A percentile compares a stretch with the other conserved stretches of the same genome.
These are phyloP conservation scores for Solanum paucissectum DNA, from an alignment of 257 asterid species.

Conservation along the genomic window DNA sequence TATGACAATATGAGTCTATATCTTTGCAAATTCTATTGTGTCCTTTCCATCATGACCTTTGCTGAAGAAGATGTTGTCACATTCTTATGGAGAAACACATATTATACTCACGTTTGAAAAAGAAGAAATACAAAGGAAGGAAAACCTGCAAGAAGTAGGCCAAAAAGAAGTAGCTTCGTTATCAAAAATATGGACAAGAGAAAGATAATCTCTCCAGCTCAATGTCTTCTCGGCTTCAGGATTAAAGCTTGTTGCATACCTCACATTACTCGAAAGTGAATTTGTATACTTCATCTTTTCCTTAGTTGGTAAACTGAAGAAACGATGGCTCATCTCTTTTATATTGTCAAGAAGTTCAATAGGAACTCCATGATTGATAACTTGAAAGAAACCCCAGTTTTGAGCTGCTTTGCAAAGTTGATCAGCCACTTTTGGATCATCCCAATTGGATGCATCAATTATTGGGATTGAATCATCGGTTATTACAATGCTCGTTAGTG, in stretches of 20 bases:
- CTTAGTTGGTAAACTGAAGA: constrained; percentile 11
- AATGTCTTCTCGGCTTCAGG: constrained; percentile 20
- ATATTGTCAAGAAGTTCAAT: not conserved
- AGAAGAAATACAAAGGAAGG: too few relatives aligned
- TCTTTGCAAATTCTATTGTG: too few relatives aligned
- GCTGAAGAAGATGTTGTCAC: too few relatives aligned
- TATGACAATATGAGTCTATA: too few relatives aligned
- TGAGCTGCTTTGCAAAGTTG: not conserved
- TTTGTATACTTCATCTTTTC: constrained; percentile 10
- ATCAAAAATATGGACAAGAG: constrained; percentile 12
- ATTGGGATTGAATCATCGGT: constrained; percentile 7
- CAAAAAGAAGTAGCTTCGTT: too few relatives aligned
- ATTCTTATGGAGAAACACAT: too few relatives aligned
- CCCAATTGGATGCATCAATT: constrained; percentile 14
- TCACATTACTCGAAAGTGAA: constrained; percentile 4
- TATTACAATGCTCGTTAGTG: too few relatives aligned
- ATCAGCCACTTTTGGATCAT: constrained; percentile 7
- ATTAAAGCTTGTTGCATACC: constrained; percentile 18
- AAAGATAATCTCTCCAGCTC: constrained; percentile 26
- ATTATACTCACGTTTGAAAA: too few relatives aligned
- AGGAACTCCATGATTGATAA: constrained; percentile 20
- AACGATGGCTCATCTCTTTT: constrained; percentile 6
- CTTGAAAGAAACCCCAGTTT: not conserved
- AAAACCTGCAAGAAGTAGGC: too few relatives aligned
- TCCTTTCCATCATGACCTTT: too few relatives aligned